These are phyloP conservation scores for Rickenella mellea DNA, from an alignment of 768 basidiomycete species.

Conservation along the genomic window DNA sequence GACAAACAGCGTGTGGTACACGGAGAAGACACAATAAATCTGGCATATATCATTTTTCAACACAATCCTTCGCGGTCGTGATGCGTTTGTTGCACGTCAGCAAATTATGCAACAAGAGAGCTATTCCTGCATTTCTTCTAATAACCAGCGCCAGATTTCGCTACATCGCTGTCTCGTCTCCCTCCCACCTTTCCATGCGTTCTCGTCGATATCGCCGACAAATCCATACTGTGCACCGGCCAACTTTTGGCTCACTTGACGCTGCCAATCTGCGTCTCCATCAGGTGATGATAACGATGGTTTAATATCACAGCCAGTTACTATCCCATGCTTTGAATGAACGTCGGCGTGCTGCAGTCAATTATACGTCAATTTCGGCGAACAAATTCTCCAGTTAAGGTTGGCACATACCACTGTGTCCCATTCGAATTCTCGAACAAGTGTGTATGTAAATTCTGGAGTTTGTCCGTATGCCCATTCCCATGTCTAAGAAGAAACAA, in stretches of 20 bases:
- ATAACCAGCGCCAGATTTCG: conserved; percentile 24
- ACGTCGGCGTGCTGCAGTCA: conserved; percentile 34
- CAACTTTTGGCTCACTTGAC: conserved; percentile 8
- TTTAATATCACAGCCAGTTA: conserved; percentile 44
- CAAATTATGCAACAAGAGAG: no score
- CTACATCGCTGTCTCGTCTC: conserved; percentile 1
- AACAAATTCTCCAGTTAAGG: neutral
- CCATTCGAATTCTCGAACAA: conserved; percentile 28
- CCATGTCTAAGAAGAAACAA: conserved; percentile 55
- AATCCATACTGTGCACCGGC: conserved; percentile 19
- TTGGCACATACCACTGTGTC: conserved; percentile 28
- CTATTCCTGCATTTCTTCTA: conserved; percentile 20
- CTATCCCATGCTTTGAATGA: conserved; percentile 56
- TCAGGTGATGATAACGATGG: conserved; percentile 18
- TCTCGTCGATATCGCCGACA: conserved; percentile 19
- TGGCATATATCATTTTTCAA: no score
- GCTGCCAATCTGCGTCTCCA: conserved; percentile 6
- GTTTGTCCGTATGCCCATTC: conserved; percentile 91
- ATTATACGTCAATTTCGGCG: conserved; percentile 2
- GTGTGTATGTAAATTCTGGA: conserved; percentile 76
- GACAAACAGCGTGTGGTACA: conserved; percentile 68
- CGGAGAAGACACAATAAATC: conserved; percentile 41
- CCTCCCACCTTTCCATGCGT: no score
- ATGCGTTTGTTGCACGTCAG: no score
- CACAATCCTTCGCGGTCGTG: no score